phyloP scores from a whole-genome alignment of 495 filamentous ascomycete genomes.

The Penicillium lagena region DNA sequence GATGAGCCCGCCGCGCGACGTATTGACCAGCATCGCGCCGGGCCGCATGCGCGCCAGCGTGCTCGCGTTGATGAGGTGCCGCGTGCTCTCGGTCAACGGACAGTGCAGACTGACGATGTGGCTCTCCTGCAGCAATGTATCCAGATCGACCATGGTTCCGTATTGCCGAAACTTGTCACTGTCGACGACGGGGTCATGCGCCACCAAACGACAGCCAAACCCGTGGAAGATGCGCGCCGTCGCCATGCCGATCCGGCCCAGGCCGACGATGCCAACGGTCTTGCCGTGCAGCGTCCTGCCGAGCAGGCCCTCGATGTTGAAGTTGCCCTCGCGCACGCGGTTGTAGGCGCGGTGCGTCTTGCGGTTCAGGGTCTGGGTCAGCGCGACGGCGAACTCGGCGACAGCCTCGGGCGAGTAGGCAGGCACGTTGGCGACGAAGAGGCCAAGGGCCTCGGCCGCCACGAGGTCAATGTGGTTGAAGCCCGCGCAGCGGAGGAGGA shows the following conservation, averaged over 20 bases:
- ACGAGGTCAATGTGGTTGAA: slow-evolving; percentile 63
- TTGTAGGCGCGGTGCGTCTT: slow-evolving; percentile 67
- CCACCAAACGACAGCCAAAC: slow-evolving; percentile 57
- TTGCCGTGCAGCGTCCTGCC: slow-evolving; percentile 55
- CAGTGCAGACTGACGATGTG: slow-evolving; percentile 63
- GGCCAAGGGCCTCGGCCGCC: slow-evolving; percentile 46
- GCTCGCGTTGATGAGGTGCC: slow-evolving; percentile 52
- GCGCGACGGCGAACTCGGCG: slow-evolving; percentile 62
- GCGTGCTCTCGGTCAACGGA: slow-evolving; percentile 52
- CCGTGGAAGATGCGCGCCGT: slow-evolving; percentile 45
- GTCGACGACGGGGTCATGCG: slow-evolving; percentile 47
- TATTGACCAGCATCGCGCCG: slow-evolving; percentile 60
- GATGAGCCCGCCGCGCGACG: slow-evolving; percentile 58
- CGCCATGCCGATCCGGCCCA: slow-evolving; percentile 30
- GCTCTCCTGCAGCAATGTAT: slow-evolving; percentile 44
- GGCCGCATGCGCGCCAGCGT: slow-evolving; percentile 50
- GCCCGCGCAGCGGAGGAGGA: slow-evolving; percentile 64
- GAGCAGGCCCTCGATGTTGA: slow-evolving; percentile 57
- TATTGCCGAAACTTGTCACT: slow-evolving; percentile 38
- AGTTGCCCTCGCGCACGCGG: slow-evolving; percentile 67
- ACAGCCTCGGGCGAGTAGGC: slow-evolving; percentile 68
- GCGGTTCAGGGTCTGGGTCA: slow-evolving; percentile 64
- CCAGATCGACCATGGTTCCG: slow-evolving; percentile 48
- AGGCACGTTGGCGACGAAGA: slow-evolving; percentile 63
- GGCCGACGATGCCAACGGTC: slow-evolving; percentile 39